phyloP scores from a whole-genome alignment of 2,329 filamentous ascomycete species.

The Epichloe uncinata region DNA sequence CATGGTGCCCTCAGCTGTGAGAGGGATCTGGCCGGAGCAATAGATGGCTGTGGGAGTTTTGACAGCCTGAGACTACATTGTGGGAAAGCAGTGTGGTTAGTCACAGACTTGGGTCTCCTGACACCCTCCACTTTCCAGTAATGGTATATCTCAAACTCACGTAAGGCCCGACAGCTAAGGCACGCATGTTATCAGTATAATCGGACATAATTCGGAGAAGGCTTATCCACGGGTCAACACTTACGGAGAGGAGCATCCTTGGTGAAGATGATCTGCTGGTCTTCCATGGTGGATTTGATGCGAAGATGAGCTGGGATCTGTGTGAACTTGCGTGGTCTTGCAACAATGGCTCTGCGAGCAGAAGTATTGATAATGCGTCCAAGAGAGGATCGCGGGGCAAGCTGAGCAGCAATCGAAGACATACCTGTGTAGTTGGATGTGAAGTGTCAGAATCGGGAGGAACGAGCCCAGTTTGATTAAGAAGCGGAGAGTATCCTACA shows the following conservation, averaged over 20 bases:
- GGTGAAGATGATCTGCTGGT: constrained; percentile 39
- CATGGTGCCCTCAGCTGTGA: constrained; percentile 41
- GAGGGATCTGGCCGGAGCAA: constrained; percentile 62
- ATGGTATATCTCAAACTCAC: constrained; percentile 28
- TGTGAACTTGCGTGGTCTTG: constrained; percentile 17
- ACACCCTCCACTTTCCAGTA: too few relatives aligned
- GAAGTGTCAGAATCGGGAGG: neutral
- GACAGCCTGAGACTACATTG: constrained; percentile 47
- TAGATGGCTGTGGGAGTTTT: constrained; percentile 53
- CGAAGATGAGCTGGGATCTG: constrained; percentile 15
- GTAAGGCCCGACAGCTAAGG: constrained; percentile 47
- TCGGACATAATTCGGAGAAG: neutral
- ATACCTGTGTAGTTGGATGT: constrained; percentile 12
- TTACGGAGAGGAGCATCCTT: constrained; percentile 46
- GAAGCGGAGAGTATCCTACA: neutral
- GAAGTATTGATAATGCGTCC: constrained; percentile 1
- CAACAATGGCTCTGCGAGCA: constrained; percentile 3
- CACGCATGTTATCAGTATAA: neutral
- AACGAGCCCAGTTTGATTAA: neutral
- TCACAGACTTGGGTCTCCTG: neutral
- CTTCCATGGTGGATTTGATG: constrained; percentile 29
- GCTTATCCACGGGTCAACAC: constrained; percentile 16
- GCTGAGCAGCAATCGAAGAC: constrained; percentile 11
- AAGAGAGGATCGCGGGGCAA: constrained; percentile 7
- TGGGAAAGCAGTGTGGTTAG: neutral